Percentiles rank a stretch among this genome's conserved stretches.
These are phyloP conservation scores for Fusarium dlaminii DNA, from an alignment of 2,329 filamentous ascomycete genomes.

Conservation along the genomic window DNA sequence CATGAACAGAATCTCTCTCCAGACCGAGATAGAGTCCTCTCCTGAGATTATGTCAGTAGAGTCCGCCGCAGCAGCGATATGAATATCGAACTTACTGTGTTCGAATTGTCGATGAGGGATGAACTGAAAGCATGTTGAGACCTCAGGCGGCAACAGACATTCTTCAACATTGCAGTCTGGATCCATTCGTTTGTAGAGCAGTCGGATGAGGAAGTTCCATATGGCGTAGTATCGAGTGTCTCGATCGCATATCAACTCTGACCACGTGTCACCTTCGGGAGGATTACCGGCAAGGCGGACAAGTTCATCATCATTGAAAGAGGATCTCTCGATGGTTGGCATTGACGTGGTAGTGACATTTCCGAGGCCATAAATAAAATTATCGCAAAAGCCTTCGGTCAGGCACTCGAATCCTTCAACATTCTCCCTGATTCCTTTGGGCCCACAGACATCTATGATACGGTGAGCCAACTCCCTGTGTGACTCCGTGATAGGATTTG, in stretches of 20 bases:
- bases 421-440: background rate
- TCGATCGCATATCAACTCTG: background rate
- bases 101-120: background rate
- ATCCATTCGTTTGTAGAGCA: background rate
- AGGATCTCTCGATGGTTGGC: background rate
- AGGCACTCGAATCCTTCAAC: background rate
- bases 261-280: background rate
- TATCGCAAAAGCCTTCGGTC: fast-evolving
- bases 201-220: background rate
- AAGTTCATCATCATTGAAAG: background rate
- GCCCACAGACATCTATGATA: background rate
- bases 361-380: background rate
- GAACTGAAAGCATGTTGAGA: background rate
- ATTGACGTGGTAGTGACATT: background rate
- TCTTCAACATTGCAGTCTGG: background rate
- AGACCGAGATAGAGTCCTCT: background rate
- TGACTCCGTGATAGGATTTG: background rate
- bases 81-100: background rate
- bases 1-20: background rate
- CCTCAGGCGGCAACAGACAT: background rate
- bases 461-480: background rate
- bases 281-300: background rate
- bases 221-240: background rate
- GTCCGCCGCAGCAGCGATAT: background rate
- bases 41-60: background rate